Evolutionary conservation across 1,284 basidiomycete species (phyloP), one percentile per base, ranked within the genome.

Genomic region (Sanghuangporus sanghuang): DNA sequence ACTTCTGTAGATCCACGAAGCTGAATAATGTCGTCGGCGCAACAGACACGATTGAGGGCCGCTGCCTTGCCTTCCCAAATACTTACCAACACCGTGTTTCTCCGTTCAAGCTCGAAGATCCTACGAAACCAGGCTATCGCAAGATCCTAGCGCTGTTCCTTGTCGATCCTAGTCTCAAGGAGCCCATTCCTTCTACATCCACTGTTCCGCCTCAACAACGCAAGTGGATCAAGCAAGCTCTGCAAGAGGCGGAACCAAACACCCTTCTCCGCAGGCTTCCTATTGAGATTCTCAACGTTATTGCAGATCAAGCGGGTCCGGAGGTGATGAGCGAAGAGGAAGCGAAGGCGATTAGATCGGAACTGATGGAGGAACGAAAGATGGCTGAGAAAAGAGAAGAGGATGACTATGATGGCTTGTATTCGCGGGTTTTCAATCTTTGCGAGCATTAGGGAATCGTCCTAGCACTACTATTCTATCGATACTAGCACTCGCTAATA

Each of bases 141-240:
- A 82, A 81, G 68, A 79, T 85, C 44, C 68, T 83, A 6, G 77
- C 77, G 0, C 70, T 83, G 23, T 83, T 81, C 71, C 75, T 85
- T 16, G 78, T 82, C 48, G 80, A 84, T 68, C 80, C 82, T 0
- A 71, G 77, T 57, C 70, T 76, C 40, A 36, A 36, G 36, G 67
- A 67, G 16, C 73, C 76, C 5, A 71, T 78, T 4, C 64, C 76
- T 1, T 78, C 79, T 0, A 82, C 81, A 0, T 65, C 73, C 8
- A 62, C 67, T 4, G 79, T 83, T 36, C 72, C 77, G 6, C 80
- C 81, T 32, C 81, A 83, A 66, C 80, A 82, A 65, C 71, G 73
- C 57, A 67, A 69, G 8, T 82, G 80, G 81, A 73, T 79, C 3
- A 65, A 68, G 40, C 67, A 70, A 16, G 78, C 75, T 1, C 48